Evolutionary conservation across 352 stramenopile species (phyloP), one percentile per base, ranked within the genome.

Genomic region (Thalassiosira hispida): DNA sequence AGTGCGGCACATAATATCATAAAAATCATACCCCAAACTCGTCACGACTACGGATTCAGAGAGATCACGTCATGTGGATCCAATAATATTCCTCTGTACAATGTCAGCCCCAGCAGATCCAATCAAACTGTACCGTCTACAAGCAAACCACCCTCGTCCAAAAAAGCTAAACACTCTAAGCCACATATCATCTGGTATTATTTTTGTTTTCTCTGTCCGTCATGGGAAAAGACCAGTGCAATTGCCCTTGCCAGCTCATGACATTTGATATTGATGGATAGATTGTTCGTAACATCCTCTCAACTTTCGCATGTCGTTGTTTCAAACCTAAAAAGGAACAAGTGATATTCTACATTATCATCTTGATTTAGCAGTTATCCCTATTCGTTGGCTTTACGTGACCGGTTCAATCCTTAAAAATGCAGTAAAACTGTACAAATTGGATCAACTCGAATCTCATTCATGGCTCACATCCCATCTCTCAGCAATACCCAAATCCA

Each of bases 171-270:
- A 76, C 0, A 76, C 56, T n/a, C 56, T 35, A 22, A 55, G 67
- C 67, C 53, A 76, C 38, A 60, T 51, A 25, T 76, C 67, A 31
- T 11, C 20, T 38, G 67, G 67, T 42, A 76, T 33, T 29, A 57
- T 33, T 52, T 60, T 27, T 1, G 49, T 1, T 67, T 35, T 68
- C 23, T 49, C 55, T 63, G 57, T 76, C 67, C 18, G 55, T 68
- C 9, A n/a, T 68, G 27, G 67, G 67, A 25, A 76, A 76, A 22
- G 67, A 68, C 67, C 55, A 76, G 14, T 76, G 67, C 16, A 65
- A 61, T 68, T 60, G 25, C 46, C 59, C 47, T 14, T 55, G 9
- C 67, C 67, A 76, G 56, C 68, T 35, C 27, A 44, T 60, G 18
- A 68, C 53, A 33, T 76, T 76, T 5, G 53, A 27, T 44, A 76